Percentiles rank a stretch among this genome's conserved stretches.
Conservation (phyloP, 2,329 filamentous ascomycete genomes). For the Pezicula carpinea region DNA sequence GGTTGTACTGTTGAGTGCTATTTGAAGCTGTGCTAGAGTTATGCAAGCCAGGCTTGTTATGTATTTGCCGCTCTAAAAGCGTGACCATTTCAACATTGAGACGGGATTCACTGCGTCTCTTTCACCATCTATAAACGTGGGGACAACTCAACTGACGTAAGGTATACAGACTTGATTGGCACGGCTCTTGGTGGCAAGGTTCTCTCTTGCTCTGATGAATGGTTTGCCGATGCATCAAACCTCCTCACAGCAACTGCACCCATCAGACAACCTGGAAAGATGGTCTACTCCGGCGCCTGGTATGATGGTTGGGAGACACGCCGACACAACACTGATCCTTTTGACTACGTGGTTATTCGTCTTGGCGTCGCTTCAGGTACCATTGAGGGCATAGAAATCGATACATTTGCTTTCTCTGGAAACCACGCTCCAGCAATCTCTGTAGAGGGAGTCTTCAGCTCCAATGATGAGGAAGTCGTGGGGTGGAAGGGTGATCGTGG, state of each 20-base stretch:
- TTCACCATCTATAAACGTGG: neutral
- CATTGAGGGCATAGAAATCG: slow-evolving; percentile 70
- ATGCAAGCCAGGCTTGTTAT: neutral
- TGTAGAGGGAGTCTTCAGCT: slow-evolving; percentile 69
- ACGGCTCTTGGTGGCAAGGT: slow-evolving; percentile 58
- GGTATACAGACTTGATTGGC: slow-evolving; percentile 53
- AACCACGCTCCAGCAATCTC: slow-evolving; percentile 78
- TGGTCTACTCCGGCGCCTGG: slow-evolving; percentile 66
- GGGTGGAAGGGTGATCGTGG: slow-evolving; percentile 55
- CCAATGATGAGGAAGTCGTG: slow-evolving; percentile 60
- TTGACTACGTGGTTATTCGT: slow-evolving; percentile 64
- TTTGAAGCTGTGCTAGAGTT: too few species aligned
- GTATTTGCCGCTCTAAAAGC: neutral
- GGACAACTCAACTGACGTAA: slow-evolving; percentile 6
- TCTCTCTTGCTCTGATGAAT: slow-evolving; percentile 62
- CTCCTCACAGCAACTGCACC: slow-evolving; percentile 60
- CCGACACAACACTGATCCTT: slow-evolving; percentile 58
- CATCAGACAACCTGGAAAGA: slow-evolving; percentile 60
- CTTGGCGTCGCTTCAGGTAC: slow-evolving; percentile 67
- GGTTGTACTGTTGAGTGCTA: too few species aligned
- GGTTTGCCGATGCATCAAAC: slow-evolving; percentile 63
- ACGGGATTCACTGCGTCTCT: too few species aligned
- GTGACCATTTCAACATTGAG: too few species aligned
- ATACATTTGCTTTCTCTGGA: slow-evolving; percentile 77
- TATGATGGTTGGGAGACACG: slow-evolving; percentile 69